These are phyloP conservation scores for Globisporangium polare DNA, from an alignment of 352 stramenopile genomes.

Conservation along the genomic window DNA sequence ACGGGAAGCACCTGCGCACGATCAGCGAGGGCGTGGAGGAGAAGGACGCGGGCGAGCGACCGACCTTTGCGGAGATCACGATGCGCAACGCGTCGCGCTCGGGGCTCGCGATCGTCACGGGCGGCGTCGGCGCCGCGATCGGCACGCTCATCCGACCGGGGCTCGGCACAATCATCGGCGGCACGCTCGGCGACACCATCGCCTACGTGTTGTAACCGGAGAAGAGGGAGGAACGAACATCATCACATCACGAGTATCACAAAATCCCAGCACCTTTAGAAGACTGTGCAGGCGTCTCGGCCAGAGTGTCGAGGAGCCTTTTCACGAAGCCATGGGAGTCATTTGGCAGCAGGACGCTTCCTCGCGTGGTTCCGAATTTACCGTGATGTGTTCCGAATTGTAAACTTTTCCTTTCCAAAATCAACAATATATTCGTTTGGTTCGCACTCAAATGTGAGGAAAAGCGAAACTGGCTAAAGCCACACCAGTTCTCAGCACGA, in stretches of 20 bases:
- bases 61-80: conserved; percentile 48
- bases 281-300: too few relatives aligned
- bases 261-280: neutral
- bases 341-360: too few relatives aligned
- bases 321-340: neutral
- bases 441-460: neutral
- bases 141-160: conserved; percentile 71
- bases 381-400: neutral
- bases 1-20: conserved; percentile 31
- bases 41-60: conserved; percentile 19
- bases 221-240: neutral
- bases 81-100: conserved; percentile 61
- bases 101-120: conserved; percentile 59
- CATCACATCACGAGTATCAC: neutral
- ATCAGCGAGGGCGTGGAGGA: conserved; percentile 32
- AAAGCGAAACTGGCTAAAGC: neutral
- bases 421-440: neutral
- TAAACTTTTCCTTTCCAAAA: neutral
- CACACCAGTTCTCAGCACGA: neutral
- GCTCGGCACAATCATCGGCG: conserved; percentile 73
- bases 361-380: neutral
- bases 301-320: too few relatives aligned
- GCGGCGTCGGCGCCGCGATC: conserved; percentile 59
- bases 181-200: conserved; percentile 75
- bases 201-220: conserved; percentile 45